A percentile compares a stretch with the other conserved stretches of the same genome.
phyloP scores from a whole-genome alignment of 352 stramenopile species.

The Pythium monospermum region DNA sequence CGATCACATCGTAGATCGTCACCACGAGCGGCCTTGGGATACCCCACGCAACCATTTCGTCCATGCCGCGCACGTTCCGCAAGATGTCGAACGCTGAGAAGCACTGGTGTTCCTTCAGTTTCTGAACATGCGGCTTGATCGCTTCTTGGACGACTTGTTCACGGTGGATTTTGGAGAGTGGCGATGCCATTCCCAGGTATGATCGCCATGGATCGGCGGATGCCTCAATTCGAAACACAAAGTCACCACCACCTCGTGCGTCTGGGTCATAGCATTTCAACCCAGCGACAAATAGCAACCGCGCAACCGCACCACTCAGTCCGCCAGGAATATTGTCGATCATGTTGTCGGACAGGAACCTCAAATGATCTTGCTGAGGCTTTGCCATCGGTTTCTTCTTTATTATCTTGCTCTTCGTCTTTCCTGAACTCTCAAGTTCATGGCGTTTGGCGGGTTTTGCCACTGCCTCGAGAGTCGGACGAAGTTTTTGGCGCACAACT shows the following conservation, averaged over 20 bases:
- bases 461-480: neutral
- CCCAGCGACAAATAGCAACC: conserved; percentile 39
- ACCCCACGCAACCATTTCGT: conserved; percentile 50
- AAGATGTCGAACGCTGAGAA: conserved; percentile 54
- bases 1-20: conserved; percentile 49
- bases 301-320: conserved; percentile 39
- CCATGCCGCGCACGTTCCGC: conserved; percentile 38
- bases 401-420: too few species aligned
- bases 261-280: conserved; percentile 44
- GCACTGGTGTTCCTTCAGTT: conserved; percentile 37
- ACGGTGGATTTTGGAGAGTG: conserved; percentile 49
- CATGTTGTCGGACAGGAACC: conserved; percentile 40
- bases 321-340: conserved; percentile 48
- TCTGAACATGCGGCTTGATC: conserved; percentile 5
- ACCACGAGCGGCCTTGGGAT: conserved; percentile 41
- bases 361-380: too few species aligned
- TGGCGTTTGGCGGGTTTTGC: neutral
- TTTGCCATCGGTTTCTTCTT: too few species aligned
- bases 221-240: conserved; percentile 29
- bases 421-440: too few species aligned
- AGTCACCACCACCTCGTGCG: conserved; percentile 26
- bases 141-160: conserved; percentile 48
- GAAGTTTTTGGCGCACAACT: conserved; percentile 17
- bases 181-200: conserved; percentile 29
- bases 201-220: conserved; percentile 34